Evolutionary conservation across 1,284 basidiomycete genomes (phyloP).

Genomic region (Apiotrichum mycotoxinovorans): DNA sequence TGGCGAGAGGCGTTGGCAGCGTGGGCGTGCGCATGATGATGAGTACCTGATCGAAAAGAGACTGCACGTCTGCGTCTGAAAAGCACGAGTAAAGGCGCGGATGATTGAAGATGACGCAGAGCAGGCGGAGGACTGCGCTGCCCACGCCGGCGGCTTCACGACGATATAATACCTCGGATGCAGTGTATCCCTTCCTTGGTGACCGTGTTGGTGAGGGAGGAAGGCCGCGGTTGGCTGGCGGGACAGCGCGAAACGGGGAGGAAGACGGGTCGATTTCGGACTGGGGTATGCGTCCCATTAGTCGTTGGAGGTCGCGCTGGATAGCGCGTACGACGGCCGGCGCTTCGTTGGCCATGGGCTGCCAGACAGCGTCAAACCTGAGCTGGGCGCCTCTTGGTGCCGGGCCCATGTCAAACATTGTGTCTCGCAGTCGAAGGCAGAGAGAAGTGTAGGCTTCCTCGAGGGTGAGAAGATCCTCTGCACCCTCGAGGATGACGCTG

Average conservation of each 20-base stretch:
- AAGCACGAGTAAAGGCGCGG: conserved; percentile 33
- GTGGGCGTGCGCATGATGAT: conserved; percentile 42
- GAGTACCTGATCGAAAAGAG: conserved; percentile 41
- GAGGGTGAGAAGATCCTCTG: conserved; percentile 44
- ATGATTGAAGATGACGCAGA: conserved; percentile 31
- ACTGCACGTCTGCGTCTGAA: conserved; percentile 41
- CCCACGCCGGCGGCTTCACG: conserved; percentile 47
- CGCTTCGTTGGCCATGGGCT: conserved; percentile 38
- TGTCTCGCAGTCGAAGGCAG: conserved; percentile 24
- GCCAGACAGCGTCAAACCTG: background rate
- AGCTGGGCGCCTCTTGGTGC: background rate
- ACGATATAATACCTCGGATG: conserved; percentile 45
- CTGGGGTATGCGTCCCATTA: conserved; percentile 39
- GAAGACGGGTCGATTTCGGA: conserved; percentile 22
- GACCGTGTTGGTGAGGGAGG: conserved; percentile 8
- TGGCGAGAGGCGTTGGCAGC: conserved; percentile 45
- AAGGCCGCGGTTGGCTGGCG: background rate
- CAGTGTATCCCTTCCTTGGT: conserved; percentile 43
- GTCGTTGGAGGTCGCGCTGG: conserved; percentile 37
- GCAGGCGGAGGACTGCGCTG: conserved; percentile 34
- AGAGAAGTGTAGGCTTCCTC: conserved; percentile 46
- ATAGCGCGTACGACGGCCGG: conserved; percentile 44
- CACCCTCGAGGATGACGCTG: conserved; percentile 39
- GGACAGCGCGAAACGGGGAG: conserved; percentile 30
- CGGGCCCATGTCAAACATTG: conserved; percentile 20